These are phyloP conservation scores for Cutaneotrichosporon mucoides DNA, from an alignment of 1,284 basidiomycete species.

Conservation along the genomic window DNA sequence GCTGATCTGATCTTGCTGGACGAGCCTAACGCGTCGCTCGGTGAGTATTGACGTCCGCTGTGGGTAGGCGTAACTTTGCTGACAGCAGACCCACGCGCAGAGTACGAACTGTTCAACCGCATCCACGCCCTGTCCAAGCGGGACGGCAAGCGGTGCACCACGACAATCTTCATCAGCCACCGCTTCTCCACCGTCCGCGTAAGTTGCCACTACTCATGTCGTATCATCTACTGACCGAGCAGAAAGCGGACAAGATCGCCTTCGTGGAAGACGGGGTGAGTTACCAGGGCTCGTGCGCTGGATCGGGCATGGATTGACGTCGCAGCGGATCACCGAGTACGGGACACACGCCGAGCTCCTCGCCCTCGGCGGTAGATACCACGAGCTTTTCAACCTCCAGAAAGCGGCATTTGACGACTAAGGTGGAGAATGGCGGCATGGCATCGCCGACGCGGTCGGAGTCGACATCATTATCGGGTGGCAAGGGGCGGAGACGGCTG, in stretches of 20 bases:
- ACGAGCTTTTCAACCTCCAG: conserved; percentile 35
- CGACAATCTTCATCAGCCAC: conserved; percentile 78
- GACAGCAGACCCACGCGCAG: conserved; percentile 67
- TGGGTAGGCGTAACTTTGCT: background rate
- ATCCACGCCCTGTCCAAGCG: conserved; percentile 24
- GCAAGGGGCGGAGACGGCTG: background rate
- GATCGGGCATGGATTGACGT: background rate
- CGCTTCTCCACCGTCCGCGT: conserved; percentile 53
- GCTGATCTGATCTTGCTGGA: conserved; percentile 59
- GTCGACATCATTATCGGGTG: no score
- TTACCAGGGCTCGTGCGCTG: conserved; percentile 2
- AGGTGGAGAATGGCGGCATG: background rate
- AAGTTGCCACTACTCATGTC: conserved; percentile 51
- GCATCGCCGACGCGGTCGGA: conserved; percentile 56
- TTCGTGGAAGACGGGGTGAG: conserved; percentile 78
- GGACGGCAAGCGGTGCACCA: conserved; percentile 49
- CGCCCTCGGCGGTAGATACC: conserved; percentile 39
- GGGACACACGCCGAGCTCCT: conserved; percentile 72
- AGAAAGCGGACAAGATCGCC: conserved; percentile 54
- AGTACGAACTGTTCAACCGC: conserved; percentile 64
- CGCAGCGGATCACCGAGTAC: conserved; percentile 60
- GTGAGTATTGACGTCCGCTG: conserved; percentile 53
- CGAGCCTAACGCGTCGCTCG: conserved; percentile 56
- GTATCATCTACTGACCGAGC: conserved; percentile 57
- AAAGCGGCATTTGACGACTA: conserved; percentile 56